phyloP scores from a whole-genome alignment of 2,329 filamentous ascomycete species.

The Fusarium sp. region DNA sequence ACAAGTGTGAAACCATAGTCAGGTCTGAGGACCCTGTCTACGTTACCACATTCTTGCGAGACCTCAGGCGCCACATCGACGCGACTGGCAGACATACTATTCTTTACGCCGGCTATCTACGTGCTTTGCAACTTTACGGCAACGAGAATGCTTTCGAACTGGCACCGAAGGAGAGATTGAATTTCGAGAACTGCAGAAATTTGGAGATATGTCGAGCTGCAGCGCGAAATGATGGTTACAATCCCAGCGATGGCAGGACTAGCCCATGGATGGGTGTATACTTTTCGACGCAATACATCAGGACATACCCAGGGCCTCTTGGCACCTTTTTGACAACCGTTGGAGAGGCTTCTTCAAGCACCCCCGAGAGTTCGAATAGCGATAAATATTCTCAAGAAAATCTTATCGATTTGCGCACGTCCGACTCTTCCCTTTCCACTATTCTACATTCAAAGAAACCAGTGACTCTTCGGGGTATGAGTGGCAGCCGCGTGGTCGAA shows the following conservation, averaged over 20 bases:
- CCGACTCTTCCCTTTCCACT: not conserved
- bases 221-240: slow-evolving; percentile 14
- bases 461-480: slow-evolving; percentile 20
- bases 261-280: slow-evolving; percentile 17
- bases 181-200: slow-evolving; percentile 8
- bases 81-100: slow-evolving; percentile 1
- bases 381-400: not conserved
- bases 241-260: slow-evolving; percentile 1
- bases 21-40: slow-evolving; percentile 5
- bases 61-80: not conserved
- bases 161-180: not conserved
- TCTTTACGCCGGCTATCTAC: slow-evolving; percentile 21
- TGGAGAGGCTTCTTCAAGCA: too few relatives aligned
- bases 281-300: slow-evolving; percentile 1
- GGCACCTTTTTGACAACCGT: not conserved
- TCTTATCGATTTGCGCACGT: not conserved
- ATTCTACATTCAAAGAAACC: not conserved
- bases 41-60: not conserved
- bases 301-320: slow-evolving; percentile 10
- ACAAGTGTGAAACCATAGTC: slow-evolving; percentile 9
- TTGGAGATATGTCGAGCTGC: slow-evolving; percentile 7
- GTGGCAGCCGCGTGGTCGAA: slow-evolving; percentile 6
- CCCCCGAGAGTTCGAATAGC: too few relatives aligned
- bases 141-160: slow-evolving; percentile 17
- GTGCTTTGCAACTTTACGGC: slow-evolving; percentile 25